phyloP scores from a whole-genome alignment of 768 basidiomycete genomes.

The Leccinellum rugosiceps region DNA sequence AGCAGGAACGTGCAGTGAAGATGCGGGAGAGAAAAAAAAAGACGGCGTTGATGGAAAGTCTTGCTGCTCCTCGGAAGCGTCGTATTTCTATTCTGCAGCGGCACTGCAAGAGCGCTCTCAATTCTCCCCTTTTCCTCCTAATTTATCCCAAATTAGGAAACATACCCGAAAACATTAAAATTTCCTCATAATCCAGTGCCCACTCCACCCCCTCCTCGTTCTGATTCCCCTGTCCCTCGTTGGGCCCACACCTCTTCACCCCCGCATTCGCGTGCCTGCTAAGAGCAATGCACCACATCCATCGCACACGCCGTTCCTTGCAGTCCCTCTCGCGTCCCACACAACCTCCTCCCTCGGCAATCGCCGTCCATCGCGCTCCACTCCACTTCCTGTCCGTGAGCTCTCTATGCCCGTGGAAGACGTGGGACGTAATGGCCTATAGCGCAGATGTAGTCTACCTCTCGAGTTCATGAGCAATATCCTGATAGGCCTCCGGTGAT shows the following conservation, averaged over 20 bases:
- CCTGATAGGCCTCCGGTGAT: background rate
- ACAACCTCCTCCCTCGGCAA: slow-evolving; percentile 11
- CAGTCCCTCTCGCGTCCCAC: slow-evolving; percentile 1
- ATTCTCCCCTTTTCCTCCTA: slow-evolving; percentile 14
- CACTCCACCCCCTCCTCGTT: background rate
- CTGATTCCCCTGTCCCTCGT: background rate
- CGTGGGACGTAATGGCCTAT: background rate
- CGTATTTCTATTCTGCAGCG: slow-evolving; percentile 33
- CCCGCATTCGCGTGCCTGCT: background rate
- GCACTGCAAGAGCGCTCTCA: slow-evolving; percentile 18
- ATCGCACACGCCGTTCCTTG: background rate
- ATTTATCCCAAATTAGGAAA: slow-evolving; percentile 9
- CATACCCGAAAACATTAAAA: background rate
- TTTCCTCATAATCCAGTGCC: slow-evolving; percentile 3
- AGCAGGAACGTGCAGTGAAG: slow-evolving; percentile 25
- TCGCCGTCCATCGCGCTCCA: slow-evolving; percentile 10
- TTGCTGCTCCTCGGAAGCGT: slow-evolving; percentile 29
- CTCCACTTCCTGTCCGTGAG: background rate
- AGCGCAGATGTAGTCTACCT: background rate
- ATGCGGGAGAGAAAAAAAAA: slow-evolving; percentile 25
- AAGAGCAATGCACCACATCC: background rate
- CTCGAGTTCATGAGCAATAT: background rate
- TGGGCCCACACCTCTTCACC: background rate
- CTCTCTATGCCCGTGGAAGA: background rate
- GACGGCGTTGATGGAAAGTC: slow-evolving; percentile 34